phyloP scores from a whole-genome alignment of 768 basidiomycete genomes.

The Dacryopinax primogenitus region DNA sequence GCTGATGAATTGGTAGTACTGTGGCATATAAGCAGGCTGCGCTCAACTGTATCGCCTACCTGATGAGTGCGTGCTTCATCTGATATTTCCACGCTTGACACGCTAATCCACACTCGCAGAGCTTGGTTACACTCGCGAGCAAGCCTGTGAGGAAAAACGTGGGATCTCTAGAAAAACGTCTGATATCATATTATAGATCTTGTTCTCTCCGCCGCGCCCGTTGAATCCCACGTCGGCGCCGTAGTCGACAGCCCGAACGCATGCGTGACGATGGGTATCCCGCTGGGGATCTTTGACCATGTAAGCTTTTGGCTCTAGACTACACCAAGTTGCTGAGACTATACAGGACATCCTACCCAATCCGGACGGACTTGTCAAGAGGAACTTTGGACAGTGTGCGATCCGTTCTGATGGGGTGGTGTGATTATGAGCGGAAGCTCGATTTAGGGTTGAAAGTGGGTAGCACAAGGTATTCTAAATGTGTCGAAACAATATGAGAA shows the following conservation, averaged over 20 bases:
- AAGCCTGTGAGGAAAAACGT: conserved; percentile 41
- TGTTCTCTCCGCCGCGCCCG: conserved; percentile 52
- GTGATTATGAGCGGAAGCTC: conserved; percentile 16
- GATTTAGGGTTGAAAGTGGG: background rate
- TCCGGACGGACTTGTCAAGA: conserved; percentile 47
- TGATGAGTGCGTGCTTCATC: conserved; percentile 22
- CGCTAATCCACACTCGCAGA: conserved; percentile 21
- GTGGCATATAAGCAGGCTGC: conserved; percentile 74
- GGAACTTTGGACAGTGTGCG: conserved; percentile 51
- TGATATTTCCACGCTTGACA: background rate
- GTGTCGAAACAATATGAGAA: no score
- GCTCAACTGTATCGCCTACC: conserved; percentile 58
- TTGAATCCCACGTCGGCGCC: conserved; percentile 59
- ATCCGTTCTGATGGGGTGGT: conserved; percentile 49
- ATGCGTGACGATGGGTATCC: conserved; percentile 59
- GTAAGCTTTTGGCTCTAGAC: conserved; percentile 28
- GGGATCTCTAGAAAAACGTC: background rate
- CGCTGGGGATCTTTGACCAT: conserved; percentile 64
- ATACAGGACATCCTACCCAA: conserved; percentile 53
- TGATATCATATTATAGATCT: conserved; percentile 34
- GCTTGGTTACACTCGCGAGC: conserved; percentile 68
- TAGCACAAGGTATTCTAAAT: no score
- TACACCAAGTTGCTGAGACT: background rate
- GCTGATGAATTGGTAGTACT: conserved; percentile 30
- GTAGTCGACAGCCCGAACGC: conserved; percentile 62